phyloP scores from a whole-genome alignment of 306 rosid genomes.

The Datisca glomerata region DNA sequence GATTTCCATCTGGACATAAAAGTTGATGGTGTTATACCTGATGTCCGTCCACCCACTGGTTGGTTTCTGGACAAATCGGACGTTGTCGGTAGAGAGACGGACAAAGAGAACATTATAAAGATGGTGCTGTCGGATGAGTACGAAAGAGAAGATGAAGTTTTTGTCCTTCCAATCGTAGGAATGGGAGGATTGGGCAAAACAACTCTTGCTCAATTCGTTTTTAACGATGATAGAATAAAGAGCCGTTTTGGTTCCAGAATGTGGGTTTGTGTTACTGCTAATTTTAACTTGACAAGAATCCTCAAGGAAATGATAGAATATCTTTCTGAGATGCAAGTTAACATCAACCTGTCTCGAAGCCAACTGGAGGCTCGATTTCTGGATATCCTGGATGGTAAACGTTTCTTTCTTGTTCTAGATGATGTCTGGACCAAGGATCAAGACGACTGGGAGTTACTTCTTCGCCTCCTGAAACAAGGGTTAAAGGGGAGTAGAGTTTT shows the following conservation, averaged over 20 bases:
- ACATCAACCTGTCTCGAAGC: neutral
- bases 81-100: neutral
- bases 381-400: neutral
- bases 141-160: neutral
- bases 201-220: neutral
- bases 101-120: neutral
- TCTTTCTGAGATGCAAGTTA: neutral
- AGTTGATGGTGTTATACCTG: neutral
- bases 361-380: neutral
- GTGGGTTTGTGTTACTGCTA: neutral
- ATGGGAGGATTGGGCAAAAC: constrained; percentile 1
- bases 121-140: neutral
- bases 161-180: constrained; percentile 1
- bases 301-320: neutral
- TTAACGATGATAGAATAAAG: neutral
- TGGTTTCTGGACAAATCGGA: neutral
- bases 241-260: neutral
- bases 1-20: neutral
- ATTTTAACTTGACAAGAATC: neutral
- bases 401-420: neutral
- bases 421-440: constrained; percentile 4
- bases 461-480: neutral
- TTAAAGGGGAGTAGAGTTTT: neutral
- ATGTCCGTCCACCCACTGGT: neutral
- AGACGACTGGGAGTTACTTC: neutral